Conservation (phyloP, 2,329 filamentous ascomycete species). For the Coniella lustricola region DNA sequence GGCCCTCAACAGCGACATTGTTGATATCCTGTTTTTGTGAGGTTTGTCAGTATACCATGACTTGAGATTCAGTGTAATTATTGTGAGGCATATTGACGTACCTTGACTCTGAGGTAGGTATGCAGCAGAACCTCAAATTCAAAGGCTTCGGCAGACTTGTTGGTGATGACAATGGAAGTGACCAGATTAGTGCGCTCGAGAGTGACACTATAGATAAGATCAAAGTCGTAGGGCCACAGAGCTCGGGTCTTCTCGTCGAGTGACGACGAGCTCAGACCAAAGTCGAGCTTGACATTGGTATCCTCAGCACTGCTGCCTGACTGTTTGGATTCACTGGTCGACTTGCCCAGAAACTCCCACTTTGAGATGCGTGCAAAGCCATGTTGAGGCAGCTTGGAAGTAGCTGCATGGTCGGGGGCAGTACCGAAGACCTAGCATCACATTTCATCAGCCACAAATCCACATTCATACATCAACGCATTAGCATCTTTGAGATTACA, state of each 20-base stretch:
- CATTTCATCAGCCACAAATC: too few species aligned
- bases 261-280: constrained; percentile 72
- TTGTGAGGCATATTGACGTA: constrained; percentile 35
- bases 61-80: too few species aligned
- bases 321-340: constrained; percentile 52
- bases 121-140: constrained; percentile 91
- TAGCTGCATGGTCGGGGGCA: constrained; percentile 68
- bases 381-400: constrained; percentile 77
- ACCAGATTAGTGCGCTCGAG: constrained; percentile 66
- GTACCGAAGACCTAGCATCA: constrained; percentile 78
- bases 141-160: constrained; percentile 74
- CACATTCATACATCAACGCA: too few species aligned
- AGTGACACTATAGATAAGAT: constrained; percentile 87
- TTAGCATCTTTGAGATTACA: too few species aligned
- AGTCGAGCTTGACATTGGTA: constrained; percentile 84
- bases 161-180: constrained; percentile 80
- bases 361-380: constrained; percentile 84
- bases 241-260: constrained; percentile 61
- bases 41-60: not conserved
- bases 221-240: constrained; percentile 82
- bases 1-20: constrained; percentile 63
- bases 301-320: constrained; percentile 31
- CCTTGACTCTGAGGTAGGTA: constrained; percentile 77
- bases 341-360: constrained; percentile 94
- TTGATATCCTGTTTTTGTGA: constrained; percentile 74